Percentiles rank a stretch among this genome's conserved stretches.
These are phyloP conservation scores for Cystofilobasidium capitatum DNA, from an alignment of 768 basidiomycete genomes.

Conservation along the genomic window DNA sequence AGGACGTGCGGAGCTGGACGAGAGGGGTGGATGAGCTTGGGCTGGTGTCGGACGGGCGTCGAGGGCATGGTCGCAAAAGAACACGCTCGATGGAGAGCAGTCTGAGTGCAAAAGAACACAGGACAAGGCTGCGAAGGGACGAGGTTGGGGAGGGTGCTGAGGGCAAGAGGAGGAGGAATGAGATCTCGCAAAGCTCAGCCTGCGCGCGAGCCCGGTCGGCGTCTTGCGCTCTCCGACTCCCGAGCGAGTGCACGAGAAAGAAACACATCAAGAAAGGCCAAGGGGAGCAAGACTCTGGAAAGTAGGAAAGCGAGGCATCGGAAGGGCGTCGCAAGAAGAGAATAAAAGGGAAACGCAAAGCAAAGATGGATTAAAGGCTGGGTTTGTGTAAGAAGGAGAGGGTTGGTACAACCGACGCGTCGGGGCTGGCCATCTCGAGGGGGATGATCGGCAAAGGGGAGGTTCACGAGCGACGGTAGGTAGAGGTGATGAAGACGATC, in stretches of 20 bases:
- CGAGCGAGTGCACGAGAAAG: neutral
- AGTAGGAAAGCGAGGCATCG: neutral
- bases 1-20: neutral
- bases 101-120: no score
- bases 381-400: neutral
- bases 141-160: slow-evolving; percentile 1
- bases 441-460: neutral
- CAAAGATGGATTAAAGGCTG: neutral
- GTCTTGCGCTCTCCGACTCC: neutral
- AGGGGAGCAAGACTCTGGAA: neutral
- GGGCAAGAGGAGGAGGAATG: slow-evolving; percentile 16
- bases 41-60: neutral
- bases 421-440: no score
- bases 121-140: no score
- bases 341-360: neutral
- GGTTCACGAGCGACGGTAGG: neutral
- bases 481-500: neutral
- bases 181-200: no score
- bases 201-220: neutral
- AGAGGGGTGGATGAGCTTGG: slow-evolving; percentile 2
- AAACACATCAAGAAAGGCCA: neutral
- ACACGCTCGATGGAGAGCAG: no score
- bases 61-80: no score
- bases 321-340: neutral
- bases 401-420: neutral